phyloP scores from a whole-genome alignment of 140 eudicot genomes.

The Stevia rebaudiana region DNA sequence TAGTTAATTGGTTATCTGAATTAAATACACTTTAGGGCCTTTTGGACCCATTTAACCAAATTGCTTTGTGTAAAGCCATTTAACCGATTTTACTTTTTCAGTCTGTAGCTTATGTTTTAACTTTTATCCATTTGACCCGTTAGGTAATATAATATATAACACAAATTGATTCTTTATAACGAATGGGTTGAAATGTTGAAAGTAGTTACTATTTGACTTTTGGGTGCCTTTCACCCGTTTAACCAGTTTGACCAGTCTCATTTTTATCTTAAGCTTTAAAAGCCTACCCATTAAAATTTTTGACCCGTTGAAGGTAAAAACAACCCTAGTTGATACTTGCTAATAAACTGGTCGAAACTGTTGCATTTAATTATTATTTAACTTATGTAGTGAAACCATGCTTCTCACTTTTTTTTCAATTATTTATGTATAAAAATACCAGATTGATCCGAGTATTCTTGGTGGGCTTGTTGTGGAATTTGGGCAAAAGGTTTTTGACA shows the following conservation, averaged over 20 bases:
- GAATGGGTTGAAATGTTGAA: background rate
- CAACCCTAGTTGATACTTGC: background rate
- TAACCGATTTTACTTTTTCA: background rate
- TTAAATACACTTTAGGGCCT: background rate
- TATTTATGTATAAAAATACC: constrained; percentile 16
- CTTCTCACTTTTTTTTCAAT: background rate
- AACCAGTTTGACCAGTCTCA: background rate
- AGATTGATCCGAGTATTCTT: constrained; percentile 88
- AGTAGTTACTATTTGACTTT: background rate
- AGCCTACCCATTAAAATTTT: background rate
- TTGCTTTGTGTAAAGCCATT: background rate
- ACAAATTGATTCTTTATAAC: no score
- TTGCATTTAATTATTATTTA: background rate
- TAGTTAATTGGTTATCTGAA: background rate
- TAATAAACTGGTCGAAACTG: background rate
- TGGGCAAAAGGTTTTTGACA: constrained; percentile 73
- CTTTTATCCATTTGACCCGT: background rate
- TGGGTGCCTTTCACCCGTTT: no score
- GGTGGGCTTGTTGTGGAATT: constrained; percentile 96
- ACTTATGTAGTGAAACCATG: background rate
- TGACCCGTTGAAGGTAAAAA: background rate
- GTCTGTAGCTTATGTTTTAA: background rate
- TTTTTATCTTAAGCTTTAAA: background rate
- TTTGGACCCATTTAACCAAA: background rate
- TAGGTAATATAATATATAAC: background rate